Conservation (phyloP, 1,284 basidiomycete species). For the Boletus mariae region DNA sequence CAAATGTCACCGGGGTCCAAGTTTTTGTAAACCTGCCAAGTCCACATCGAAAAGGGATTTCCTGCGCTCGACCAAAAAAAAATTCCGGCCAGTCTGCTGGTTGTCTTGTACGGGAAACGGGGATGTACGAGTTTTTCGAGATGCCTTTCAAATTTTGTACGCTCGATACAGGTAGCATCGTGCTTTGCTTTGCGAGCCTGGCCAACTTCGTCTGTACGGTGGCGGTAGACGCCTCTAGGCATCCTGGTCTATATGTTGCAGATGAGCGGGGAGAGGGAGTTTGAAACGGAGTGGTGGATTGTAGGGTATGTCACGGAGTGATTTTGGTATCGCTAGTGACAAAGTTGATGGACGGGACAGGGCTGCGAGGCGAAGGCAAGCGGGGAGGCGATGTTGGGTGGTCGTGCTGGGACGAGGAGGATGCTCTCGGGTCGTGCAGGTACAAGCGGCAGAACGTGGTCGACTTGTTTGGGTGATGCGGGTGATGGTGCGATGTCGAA, state of each 20-base stretch:
- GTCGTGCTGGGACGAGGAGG: too few species aligned
- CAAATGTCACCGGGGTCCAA: slow-evolving; percentile 63
- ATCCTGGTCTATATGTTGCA: slow-evolving; percentile 63
- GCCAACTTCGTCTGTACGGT: slow-evolving; percentile 77
- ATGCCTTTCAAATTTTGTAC: slow-evolving; percentile 74
- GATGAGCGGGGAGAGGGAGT: slow-evolving; percentile 26
- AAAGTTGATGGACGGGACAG: too few species aligned
- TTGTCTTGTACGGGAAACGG: slow-evolving; percentile 55
- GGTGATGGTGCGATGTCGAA: too few species aligned
- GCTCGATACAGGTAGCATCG: slow-evolving; percentile 69
- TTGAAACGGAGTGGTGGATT: too few species aligned
- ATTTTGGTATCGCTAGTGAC: too few species aligned
- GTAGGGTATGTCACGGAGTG: too few species aligned
- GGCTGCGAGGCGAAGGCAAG: too few species aligned
- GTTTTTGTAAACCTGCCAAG: slow-evolving; percentile 44
- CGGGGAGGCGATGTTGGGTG: too few species aligned
- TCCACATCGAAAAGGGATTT: slow-evolving; percentile 69
- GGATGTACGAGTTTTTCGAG: slow-evolving; percentile 83
- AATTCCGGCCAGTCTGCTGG: slow-evolving; percentile 23
- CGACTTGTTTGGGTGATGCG: too few species aligned
- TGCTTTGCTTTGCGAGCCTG: slow-evolving; percentile 51
- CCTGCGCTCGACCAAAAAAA: slow-evolving; percentile 26
- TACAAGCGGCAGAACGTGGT: too few species aligned
- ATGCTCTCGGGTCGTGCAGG: too few species aligned
- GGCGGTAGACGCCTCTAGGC: slow-evolving; percentile 61